These are phyloP conservation scores for Corchorus olitorius DNA, from an alignment of 345 rosid species.

Conservation along the genomic window DNA sequence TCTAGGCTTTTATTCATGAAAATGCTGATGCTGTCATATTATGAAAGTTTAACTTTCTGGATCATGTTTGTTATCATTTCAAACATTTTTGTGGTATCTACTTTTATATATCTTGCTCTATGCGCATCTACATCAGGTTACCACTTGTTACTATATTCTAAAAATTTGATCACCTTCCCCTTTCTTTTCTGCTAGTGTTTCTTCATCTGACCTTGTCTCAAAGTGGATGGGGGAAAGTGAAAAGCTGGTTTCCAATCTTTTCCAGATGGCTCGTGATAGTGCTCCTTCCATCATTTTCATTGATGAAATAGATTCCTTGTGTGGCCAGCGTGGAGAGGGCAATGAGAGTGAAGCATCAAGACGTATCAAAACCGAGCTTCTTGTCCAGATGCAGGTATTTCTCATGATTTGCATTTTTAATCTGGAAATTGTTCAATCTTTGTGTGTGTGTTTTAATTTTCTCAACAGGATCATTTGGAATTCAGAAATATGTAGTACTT, in stretches of 20 bases:
- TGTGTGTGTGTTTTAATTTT: background rate
- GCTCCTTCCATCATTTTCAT: constrained; percentile 77
- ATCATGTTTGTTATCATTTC: background rate
- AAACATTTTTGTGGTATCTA: background rate
- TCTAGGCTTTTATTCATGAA: background rate
- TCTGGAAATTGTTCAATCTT: background rate
- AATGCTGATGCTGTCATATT: background rate
- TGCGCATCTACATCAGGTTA: background rate
- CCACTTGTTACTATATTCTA: background rate
- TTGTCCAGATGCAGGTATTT: constrained; percentile 88
- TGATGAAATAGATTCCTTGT: constrained; percentile 83
- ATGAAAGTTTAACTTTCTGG: background rate
- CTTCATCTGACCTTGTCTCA: constrained; percentile 81
- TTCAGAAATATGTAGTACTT: background rate
- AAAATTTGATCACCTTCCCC: background rate
- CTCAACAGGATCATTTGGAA: background rate
- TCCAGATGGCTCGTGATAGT: constrained; percentile 84
- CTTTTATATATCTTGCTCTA: background rate
- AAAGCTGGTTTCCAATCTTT: constrained; percentile 79
- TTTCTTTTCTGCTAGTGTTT: constrained; percentile 44
- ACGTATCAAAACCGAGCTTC: constrained; percentile 84
- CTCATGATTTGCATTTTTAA: constrained; percentile 1
- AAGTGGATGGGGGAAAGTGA: constrained; percentile 96
- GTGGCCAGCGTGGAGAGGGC: constrained; percentile 84
- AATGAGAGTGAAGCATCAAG: constrained; percentile 91